Evolutionary conservation across 169 alveolate genomes (phyloP).

Genomic region (Plasmodium gallinaceum): DNA sequence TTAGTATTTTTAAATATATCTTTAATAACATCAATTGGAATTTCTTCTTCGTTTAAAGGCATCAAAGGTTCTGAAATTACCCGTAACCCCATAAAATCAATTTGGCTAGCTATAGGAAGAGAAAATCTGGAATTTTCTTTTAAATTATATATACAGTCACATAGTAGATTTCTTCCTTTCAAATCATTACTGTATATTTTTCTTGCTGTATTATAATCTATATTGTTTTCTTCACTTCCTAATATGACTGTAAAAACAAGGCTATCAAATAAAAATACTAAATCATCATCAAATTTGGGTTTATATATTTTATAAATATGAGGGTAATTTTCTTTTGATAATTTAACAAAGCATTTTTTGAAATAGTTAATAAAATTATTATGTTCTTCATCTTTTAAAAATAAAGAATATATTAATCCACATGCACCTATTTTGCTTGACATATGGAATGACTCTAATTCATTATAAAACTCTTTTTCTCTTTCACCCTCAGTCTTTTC

Average conservation of each 20-base stretch:
- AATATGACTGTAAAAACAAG: conserved; percentile 79
- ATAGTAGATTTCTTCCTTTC: conserved; percentile 84
- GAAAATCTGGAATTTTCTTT: conserved; percentile 78
- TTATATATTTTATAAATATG: conserved; percentile 78
- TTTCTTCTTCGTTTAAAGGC: conserved; percentile 50
- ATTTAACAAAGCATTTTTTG: conserved; percentile 53
- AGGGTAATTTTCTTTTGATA: conserved; percentile 39
- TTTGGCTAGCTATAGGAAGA: conserved; percentile 81
- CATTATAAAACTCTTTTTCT: conserved; percentile 63
- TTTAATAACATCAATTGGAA: conserved; percentile 57
- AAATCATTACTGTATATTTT: conserved; percentile 84
- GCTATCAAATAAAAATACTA: conserved; percentile 82
- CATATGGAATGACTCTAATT: conserved; percentile 62
- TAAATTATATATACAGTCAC: conserved; percentile 81
- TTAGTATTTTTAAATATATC: conserved; percentile 32
- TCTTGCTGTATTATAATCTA: conserved; percentile 79
- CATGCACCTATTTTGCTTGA: conserved; percentile 75
- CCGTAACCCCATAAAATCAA: conserved; percentile 84
- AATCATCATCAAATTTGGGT: conserved; percentile 82
- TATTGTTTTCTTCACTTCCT: conserved; percentile 72
- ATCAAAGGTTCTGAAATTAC: conserved; percentile 85
- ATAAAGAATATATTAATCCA: conserved; percentile 65
- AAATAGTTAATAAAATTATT: conserved; percentile 22
- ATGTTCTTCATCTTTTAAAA: conserved; percentile 22
- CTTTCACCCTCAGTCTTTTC: conserved; percentile 64